These are phyloP conservation scores for Perilla frutescens DNA, from an alignment of 257 asterid genomes.

Conservation along the genomic window DNA sequence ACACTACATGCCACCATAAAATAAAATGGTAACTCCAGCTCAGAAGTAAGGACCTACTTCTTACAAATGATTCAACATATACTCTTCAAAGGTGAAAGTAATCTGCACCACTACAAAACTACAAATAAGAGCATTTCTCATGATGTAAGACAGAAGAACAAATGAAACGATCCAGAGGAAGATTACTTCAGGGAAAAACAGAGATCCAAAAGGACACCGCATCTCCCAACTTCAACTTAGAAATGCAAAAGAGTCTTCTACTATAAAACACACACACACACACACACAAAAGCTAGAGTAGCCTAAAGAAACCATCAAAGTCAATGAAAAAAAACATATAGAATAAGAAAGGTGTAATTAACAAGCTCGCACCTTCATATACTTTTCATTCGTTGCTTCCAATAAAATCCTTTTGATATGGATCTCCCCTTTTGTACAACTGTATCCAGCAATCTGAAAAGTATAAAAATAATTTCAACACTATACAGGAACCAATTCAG, in stretches of 20 bases:
- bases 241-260: constrained; percentile 20
- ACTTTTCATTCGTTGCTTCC: constrained; percentile 58
- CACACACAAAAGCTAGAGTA: constrained; percentile 9
- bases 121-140: constrained; percentile 23
- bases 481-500: constrained; percentile 28
- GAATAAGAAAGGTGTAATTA: constrained; percentile 29
- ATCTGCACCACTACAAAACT: constrained; percentile 24
- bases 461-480: constrained; percentile 24
- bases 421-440: constrained; percentile 55
- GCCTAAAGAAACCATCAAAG: constrained; percentile 3
- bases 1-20: background rate
- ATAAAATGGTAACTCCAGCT: background rate
- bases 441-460: constrained; percentile 61
- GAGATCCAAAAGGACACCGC: constrained; percentile 16
- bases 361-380: constrained; percentile 43
- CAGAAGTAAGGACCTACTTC: constrained; percentile 24
- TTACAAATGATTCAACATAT: constrained; percentile 19
- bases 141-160: constrained; percentile 13
- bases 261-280: background rate
- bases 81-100: constrained; percentile 24
- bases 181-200: constrained; percentile 21
- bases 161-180: background rate
- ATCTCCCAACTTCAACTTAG: constrained; percentile 22
- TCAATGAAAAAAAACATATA: background rate
- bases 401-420: constrained; percentile 56